Evolutionary conservation across 768 basidiomycete genomes (phyloP), one percentile per base, ranked within the genome.

Genomic region (Naganishia randhawae): DNA sequence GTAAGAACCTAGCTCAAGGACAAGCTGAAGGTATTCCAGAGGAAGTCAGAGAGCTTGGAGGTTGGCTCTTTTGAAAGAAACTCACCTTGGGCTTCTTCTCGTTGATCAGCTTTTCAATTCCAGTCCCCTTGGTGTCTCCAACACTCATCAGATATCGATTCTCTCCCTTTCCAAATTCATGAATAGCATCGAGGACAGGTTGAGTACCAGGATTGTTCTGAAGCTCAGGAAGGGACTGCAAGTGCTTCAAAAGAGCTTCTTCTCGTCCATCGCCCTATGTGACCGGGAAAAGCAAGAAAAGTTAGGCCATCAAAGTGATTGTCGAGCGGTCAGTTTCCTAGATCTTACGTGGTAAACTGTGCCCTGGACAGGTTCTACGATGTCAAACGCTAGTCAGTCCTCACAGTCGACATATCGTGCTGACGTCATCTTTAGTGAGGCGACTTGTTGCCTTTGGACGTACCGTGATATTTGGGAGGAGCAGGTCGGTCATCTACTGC

Each of bases 91-190:
- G 75, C 53, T 76, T 74, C 66, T 66, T 67, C 65, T 76, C 69
- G 63, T 68, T 71, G 61, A 78, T 73, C 25, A 78, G 48, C 39
- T 61, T 72, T 52, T 77, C 75, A 1, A 76, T 73, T 33, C 76
- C 71, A 51, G 67, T 63, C 3, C 74, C 77, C 70, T 78, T 78
- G 50, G 76, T 76, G n/a, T 76, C 75, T 8, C 77, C 77, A 22
- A 78, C 76, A 64, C 74, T 77, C 77, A 78, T 78, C 48, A 78
- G 67, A 66, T 78, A 78, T 33, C 74, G 67, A 50, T 77, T 77
- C 71, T 75, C 73, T 33, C 71, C 68, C 68, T 78, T 77, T 3
- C 76, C 77, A 57, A 76, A 78, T 51, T 76, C 73, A 63, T 78
- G 75, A 22, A 78, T 75, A 5, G 75, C 75, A 68, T 78, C 75